A percentile compares a stretch with the other conserved stretches of the same genome.
Conservation (phyloP, 148 eudicot species). For the Gaultheria prostrata region DNA sequence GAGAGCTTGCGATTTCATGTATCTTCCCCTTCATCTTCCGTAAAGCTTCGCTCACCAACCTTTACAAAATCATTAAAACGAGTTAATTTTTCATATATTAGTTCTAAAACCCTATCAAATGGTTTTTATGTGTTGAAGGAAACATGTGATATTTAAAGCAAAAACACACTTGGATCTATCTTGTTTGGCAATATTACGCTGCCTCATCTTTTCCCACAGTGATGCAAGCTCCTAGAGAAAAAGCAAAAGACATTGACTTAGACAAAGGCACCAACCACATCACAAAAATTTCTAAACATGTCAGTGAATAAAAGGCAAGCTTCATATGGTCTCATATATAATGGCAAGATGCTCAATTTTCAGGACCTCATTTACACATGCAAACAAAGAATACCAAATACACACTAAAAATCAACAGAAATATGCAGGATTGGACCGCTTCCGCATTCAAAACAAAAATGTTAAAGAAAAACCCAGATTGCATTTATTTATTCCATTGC, state of each 20-base stretch:
- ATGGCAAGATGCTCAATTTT: background rate
- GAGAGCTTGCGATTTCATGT: conserved; percentile 87
- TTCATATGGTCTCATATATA: background rate
- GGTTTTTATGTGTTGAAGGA: background rate
- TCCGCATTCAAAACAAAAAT: background rate
- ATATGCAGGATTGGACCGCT: background rate
- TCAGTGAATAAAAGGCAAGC: background rate
- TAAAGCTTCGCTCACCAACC: conserved; percentile 79
- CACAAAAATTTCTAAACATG: background rate
- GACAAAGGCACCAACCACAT: conserved; percentile 5
- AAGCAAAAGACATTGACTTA: conserved; percentile 2
- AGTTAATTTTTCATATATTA: background rate
- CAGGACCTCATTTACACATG: conserved; percentile 4
- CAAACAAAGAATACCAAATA: background rate
- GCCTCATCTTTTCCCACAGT: conserved; percentile 98
- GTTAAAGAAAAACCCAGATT: background rate
- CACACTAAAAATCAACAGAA: background rate
- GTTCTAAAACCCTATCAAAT: background rate
- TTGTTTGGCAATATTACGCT: conserved; percentile 69
- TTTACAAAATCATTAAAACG: conserved; percentile 19
- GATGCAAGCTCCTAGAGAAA: conserved; percentile 68
- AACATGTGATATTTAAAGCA: background rate
- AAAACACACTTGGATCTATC: conserved; percentile 78
- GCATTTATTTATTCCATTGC: background rate
- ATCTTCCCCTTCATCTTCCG: conserved; percentile 89